Evolutionary conservation across 2,329 filamentous ascomycete species (phyloP), one percentile per base, ranked within the genome.

Genomic region (Ustulina deusta): DNA sequence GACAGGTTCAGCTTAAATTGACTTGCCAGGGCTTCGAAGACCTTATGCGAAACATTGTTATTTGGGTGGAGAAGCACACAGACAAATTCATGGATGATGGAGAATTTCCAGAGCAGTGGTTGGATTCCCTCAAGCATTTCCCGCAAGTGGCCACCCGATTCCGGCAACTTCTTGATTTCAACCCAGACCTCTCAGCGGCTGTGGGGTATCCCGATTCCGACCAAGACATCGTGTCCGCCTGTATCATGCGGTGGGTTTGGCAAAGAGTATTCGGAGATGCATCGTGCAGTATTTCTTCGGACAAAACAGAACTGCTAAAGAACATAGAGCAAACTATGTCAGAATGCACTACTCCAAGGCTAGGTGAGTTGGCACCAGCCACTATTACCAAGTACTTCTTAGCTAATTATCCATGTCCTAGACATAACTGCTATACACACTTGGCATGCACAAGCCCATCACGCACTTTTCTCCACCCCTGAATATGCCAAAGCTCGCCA

Each of bases 41-140:
- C 6, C 38, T 38, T 20, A 9, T 59, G 7, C 20, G 3, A 7
- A 27, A 10, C 34, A 54, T 60, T 27, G 27, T 3, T 4, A 10
- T 10, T 20, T 65, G 62, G 62, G 55, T 65, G 6, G 54, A 65
- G 32, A 32, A 42, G 9, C 54, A 46, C 27, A 65, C 46, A 13
- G 55, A 65, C 2, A 54, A 36, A n/a, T 11, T 61, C 32, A 3
- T 36, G 4, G 27, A 11, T 3, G 13, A 54, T 0, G 29, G 20
- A 13, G 20, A 36, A 2, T 38, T 54, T 44, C 9, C 36, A 3
- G 29, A 44, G 29, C 25, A 32, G 3, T 61, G 59, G 59, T 17
- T 54, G 34, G 25, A 42, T 22, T 42, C 25, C 13, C 48, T 61
- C 6, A 7, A 22, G 13, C 1, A 54, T 27, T 54, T 34, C 13